Base-by-base conservation (phyloP, 164 flowering plant species). In the Macadamia integrifolia region DNA sequence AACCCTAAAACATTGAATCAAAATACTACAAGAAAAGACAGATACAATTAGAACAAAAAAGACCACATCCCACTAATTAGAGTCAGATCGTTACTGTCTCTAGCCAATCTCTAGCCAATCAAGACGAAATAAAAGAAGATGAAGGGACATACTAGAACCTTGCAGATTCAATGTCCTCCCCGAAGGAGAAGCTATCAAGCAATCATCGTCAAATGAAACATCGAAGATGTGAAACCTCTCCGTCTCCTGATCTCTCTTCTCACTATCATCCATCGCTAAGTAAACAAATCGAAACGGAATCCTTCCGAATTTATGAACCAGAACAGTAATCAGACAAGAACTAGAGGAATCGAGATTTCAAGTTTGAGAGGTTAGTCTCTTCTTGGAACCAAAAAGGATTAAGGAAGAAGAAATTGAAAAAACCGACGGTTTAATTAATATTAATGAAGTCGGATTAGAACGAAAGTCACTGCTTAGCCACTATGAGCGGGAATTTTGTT, bases 171-270 rank as follows among this genome's bases (percentile, higher is more conserved):
- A 9, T 40, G 15, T 58, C 53, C 12, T 59, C 35, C 66, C 49
- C 8, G 59, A 42, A 71, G 81, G 71, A 6, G 80, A 72, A 55
- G 13, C 62, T 23, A 82, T 58, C 64, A 86, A 85, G 61, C 72
- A 78, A 63, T 84, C 88, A 62, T 86, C 83, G 65, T 81, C 88
- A 30, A 63, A 71, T 15, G 80, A 80, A 44, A 84, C 73, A 64
- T 84, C 90, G 65, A 84, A 75, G 66, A 86, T 80, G 49, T 74
- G 77, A 9, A 86, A 74, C 65, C 71, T 67, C 12, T 71, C 50
- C 6, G 66, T 67, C 35, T 76, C 76, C 18, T 66, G 44, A 59
- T 63, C 65, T 23, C 32, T 59, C 35, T 58, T 44, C 75, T 57
- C 58, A 15, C 48, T 18, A 50, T 35, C 71, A 11, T 18, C 71